Evolutionary conservation across 2,329 filamentous ascomycete species (phyloP), one percentile per base, ranked within the genome.

Genomic region (Biscogniauxia sp.): DNA sequence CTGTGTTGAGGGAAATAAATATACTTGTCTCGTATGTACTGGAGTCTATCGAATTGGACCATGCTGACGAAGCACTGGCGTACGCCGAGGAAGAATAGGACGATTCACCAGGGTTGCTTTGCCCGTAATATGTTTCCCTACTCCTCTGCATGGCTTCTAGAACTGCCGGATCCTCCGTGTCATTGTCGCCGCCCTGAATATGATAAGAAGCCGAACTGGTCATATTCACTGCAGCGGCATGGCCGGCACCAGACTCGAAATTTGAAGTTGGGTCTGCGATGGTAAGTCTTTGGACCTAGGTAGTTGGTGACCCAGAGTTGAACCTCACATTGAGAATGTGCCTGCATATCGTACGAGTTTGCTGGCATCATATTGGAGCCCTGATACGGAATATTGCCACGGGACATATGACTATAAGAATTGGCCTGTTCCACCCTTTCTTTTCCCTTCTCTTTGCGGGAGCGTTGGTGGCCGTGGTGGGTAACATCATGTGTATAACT

Each of bases 1-100:
- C 53, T 25, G 37, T 13, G 49, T 41, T 41, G 15, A 56, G 50
- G 20, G 54, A 49, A 15, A 25, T 13, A 13, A 32, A 64, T 67
- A 58, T 56, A 72, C 70, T 64, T 23, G 64, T 51, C 28, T 61
- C 64, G 32, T 71, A 71, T 50, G 67, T 64, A 56, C 59, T 66
- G 28, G 69, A 61, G 41, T 69, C 64, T 50, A 69, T 54, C 20
- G 64, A 28, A 51, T 58, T 26, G 20, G 64, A 19, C 60, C 64
- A 68, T 49, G 61, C 20, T 25, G 65, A 60, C 3, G 61, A 61
- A n/a, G 55, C 56, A 5, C 64, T 41, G 54, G 55, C 28, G 49
- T 68, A 66, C 32, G 59, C 37, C 58, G 58, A 25, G 20, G 62
- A 52, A n/a, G 68, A 64, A 60, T 61, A 64, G 23, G 70, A 70